Conservation (phyloP, 1,284 basidiomycete genomes). For the Jaminaea rosea region DNA sequence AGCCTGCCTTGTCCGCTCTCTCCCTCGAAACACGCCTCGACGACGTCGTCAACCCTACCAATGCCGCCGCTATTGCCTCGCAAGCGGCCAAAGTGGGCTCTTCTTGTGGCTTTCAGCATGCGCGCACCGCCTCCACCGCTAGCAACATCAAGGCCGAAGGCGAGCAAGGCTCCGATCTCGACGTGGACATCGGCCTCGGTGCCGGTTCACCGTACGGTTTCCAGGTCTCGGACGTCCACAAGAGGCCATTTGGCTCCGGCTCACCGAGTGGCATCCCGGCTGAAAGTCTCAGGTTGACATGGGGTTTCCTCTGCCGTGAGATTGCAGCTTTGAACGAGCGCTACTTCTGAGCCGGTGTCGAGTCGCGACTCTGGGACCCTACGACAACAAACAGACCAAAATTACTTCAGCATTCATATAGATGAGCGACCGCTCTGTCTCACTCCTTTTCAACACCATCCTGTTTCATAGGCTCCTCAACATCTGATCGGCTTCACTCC, state of each 20-base stretch:
- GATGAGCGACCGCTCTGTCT: too few relatives aligned
- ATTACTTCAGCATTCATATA: too few relatives aligned
- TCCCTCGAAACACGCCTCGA: too few relatives aligned
- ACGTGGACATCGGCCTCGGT: conserved; percentile 30
- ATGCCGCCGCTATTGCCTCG: not conserved
- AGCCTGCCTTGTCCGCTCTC: not conserved
- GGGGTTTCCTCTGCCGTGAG: conserved; percentile 34
- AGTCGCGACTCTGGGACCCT: too few relatives aligned
- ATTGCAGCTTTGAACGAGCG: conserved; percentile 37
- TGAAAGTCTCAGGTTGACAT: conserved; percentile 18
- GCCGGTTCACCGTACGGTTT: conserved; percentile 27
- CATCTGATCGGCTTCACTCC: too few relatives aligned
- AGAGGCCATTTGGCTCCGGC: conserved; percentile 24
- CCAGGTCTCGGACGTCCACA: conserved; percentile 13
- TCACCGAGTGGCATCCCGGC: not conserved
- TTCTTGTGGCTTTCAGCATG: not conserved
- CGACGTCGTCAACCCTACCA: too few relatives aligned
- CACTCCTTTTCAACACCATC: too few relatives aligned
- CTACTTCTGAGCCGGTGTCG: conserved; percentile 27
- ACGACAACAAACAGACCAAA: too few relatives aligned
- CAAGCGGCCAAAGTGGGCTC: not conserved
- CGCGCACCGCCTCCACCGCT: too few relatives aligned
- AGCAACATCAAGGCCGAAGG: conserved; percentile 4
- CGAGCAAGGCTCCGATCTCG: conserved; percentile 4
- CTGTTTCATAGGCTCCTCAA: too few relatives aligned